Conservation (phyloP, 345 rosid genomes). For the Eucalyptus cloeziana region DNA sequence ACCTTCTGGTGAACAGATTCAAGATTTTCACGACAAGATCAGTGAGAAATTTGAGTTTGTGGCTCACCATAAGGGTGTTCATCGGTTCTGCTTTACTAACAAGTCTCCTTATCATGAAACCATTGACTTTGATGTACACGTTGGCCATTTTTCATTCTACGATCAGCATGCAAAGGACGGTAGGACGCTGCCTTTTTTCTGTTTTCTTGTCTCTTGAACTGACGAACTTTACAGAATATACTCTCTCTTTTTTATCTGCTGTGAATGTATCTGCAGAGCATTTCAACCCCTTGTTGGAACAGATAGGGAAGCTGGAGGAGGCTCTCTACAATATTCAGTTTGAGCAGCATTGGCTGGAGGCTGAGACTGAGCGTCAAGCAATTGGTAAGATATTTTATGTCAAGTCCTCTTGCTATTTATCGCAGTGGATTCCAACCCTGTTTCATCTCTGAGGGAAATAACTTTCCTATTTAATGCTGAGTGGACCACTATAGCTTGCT, state of each 20-base stretch:
- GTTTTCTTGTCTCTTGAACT: not conserved
- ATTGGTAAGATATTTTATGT: conserved; percentile 11
- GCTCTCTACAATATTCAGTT: conserved; percentile 67
- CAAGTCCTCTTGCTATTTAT: not conserved
- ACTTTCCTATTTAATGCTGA: not conserved
- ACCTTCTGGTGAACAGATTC: conserved; percentile 44
- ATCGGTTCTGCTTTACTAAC: conserved; percentile 62
- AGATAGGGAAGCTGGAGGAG: conserved; percentile 52
- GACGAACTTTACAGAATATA: not conserved
- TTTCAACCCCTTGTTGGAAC: conserved; percentile 42
- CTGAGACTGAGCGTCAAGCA: conserved; percentile 70
- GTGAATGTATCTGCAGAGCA: conserved; percentile 29
- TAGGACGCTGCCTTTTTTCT: not conserved
- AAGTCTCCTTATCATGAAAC: conserved; percentile 71
- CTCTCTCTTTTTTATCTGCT: not conserved
- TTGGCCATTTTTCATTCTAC: conserved; percentile 45
- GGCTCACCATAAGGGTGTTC: conserved; percentile 51
- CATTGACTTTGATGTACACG: conserved; percentile 61
- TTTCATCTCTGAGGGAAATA: not conserved
- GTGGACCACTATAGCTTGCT: not conserved
- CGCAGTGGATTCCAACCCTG: not conserved
- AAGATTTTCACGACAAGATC: conserved; percentile 48
- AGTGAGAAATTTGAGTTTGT: conserved; percentile 63
- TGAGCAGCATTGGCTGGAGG: conserved; percentile 73
- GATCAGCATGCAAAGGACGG: conserved; percentile 84